Conservation (phyloP, 352 stramenopile species). For the Chrysophaeum taylorii region DNA sequence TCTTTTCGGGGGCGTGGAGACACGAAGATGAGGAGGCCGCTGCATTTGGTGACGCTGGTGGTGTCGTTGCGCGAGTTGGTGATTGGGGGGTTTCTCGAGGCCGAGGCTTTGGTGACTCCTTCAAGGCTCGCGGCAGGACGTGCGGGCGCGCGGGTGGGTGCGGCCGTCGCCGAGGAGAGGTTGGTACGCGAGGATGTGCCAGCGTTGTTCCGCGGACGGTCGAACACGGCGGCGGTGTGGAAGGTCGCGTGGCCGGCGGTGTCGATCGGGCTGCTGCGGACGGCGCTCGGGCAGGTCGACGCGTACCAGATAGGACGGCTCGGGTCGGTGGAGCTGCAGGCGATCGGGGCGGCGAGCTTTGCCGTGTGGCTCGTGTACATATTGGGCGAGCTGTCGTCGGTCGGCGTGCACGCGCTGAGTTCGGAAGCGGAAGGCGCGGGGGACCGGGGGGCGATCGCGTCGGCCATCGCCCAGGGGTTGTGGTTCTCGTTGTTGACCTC, state of each 20-base stretch:
- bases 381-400: neutral
- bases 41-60: no score
- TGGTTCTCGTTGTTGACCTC: neutral
- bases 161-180: no score
- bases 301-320: neutral
- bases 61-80: no score
- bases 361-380: slow-evolving; percentile 4
- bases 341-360: neutral
- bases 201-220: no score
- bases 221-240: no score
- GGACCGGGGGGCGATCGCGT: neutral
- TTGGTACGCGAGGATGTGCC: no score
- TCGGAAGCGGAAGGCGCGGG: neutral
- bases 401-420: neutral
- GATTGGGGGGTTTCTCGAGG: no score
- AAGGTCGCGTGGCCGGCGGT: neutral
- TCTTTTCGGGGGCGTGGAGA: no score
- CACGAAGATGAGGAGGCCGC: no score
- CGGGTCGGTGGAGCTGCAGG: neutral
- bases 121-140: no score
- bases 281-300: slow-evolving; percentile 2
- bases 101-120: no score
- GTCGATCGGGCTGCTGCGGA: neutral
- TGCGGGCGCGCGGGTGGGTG: no score
- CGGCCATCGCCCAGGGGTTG: neutral